Evolutionary conservation across 78 protist species (phyloP).

Genomic region (Dictyostelium citrinum): DNA sequence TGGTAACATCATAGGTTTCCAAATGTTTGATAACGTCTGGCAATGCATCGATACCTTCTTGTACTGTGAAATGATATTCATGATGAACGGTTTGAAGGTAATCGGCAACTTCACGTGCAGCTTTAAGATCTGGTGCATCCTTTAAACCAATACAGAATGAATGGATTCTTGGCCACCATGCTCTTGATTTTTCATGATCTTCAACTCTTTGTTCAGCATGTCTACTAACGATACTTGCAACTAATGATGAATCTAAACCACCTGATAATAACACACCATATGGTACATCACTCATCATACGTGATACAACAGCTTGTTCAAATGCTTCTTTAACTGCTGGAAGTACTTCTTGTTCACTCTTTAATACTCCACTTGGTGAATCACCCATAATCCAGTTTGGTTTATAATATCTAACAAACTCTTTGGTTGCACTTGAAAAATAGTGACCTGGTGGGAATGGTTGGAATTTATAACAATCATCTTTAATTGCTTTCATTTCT

Average conservation of each 20-base stretch:
- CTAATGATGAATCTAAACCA: conserved; percentile 92
- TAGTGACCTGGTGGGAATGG: conserved; percentile 92
- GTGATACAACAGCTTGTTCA: conserved; percentile 79
- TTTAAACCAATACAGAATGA: conserved; percentile 88
- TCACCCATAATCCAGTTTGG: conserved; percentile 80
- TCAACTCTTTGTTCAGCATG: conserved; percentile 68
- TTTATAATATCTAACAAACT: conserved; percentile 74
- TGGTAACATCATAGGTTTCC: conserved; percentile 94
- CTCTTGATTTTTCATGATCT: conserved; percentile 57
- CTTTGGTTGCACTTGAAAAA: conserved; percentile 52
- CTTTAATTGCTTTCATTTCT: conserved; percentile 89
- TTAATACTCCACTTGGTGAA: not conserved
- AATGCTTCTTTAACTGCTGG: conserved; percentile 72
- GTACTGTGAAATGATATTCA: conserved; percentile 83
- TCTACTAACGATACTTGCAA: conserved; percentile 91
- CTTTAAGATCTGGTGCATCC: conserved; percentile 90
- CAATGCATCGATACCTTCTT: conserved; percentile 91
- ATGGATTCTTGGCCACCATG: conserved; percentile 89
- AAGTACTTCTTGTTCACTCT: conserved; percentile 30
- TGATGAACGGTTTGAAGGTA: conserved; percentile 88
- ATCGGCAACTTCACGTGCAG: conserved; percentile 89
- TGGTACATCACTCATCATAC: conserved; percentile 92
- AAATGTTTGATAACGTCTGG: conserved; percentile 87
- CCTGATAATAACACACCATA: conserved; percentile 94
- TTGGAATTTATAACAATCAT: conserved; percentile 82